Evolutionary conservation across 306 rosid genomes (phyloP), one percentile per base, ranked within the genome.

Genomic region (Geum urbanum): DNA sequence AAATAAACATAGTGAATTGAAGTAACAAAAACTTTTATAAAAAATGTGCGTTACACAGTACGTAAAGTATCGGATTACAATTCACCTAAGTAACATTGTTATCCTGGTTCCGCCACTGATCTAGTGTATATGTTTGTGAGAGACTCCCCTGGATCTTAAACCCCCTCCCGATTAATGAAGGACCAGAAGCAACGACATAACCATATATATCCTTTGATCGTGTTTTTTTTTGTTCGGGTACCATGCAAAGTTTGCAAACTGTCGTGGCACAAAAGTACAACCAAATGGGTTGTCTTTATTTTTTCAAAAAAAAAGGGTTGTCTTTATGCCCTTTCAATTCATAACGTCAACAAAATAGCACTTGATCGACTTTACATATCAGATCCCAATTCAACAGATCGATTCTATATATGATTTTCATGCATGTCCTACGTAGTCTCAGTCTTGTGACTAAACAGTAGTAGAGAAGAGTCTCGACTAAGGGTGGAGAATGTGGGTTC

Each of bases 241-340:
- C 78, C 79, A 7, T 14, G 46, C 8, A 9, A 13, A 62, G 20
- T 69, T 45, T 77, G n/a, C n/a, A n/a, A n/a, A n/a, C n/a, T n/a
- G 53, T 60, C 9, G 14, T 35, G 19, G 74, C 61, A 8, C 37
- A 24, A 75, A 80, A 77, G 24, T 63, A 44, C 72, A 77, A 45
- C 63, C n/a, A 37, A 12, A 8, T 66, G 27, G 74, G 59, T 75
- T 41, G 44, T 63, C 62, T 51, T 16, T 50, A 8, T 65, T n/a
- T n/a, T n/a, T n/a, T n/a, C n/a, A n/a, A n/a, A n/a, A n/a, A n/a
- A n/a, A n/a, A n/a, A n/a, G n/a, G n/a, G n/a, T n/a, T n/a, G n/a
- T n/a, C n/a, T n/a, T n/a, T n/a, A n/a, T n/a, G n/a, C n/a, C n/a
- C n/a, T n/a, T n/a, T n/a, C n/a, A n/a, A n/a, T n/a, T 74, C 24